Evolutionary conservation across 331 rosid genomes (phyloP), one percentile per base, ranked within the genome.

Genomic region (Erythrophleum ivorense): DNA sequence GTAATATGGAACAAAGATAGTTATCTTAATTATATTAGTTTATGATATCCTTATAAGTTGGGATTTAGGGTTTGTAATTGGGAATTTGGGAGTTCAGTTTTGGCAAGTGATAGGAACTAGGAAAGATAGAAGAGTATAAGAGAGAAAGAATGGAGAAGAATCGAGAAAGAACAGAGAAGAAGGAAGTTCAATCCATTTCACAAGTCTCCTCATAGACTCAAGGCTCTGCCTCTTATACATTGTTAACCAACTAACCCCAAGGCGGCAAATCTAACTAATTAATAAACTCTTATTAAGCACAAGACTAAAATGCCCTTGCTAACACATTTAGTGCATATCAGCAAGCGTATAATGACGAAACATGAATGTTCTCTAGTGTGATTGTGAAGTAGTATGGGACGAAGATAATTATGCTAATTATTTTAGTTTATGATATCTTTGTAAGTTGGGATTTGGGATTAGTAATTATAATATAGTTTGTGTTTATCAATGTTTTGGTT

Each of bases 401-500:
- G 67, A 16, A 38, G 54, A 43, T 69, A 21, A n/a, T 5, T 24
- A 71, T 53, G 76, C n/a, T 71, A 19, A 6, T 69, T 69, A 68
- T 41, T 40, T 41, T n/a, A 70, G 21, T 24, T 46, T 70, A 45
- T 19, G 19, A 46, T 46, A 15, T 71, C 13, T 48, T 29, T 71
- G 75, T 14, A 7, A 46, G 9, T 48, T 48, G 40, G 50, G 57
- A 21, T 21, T 12, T 11, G 53, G 57, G 33, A 24, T 19, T 46
- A 24, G 14, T 14, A 29, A 49, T 29, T 14, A 54, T 49, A 13
- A 29, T 14, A 31, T 21, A 34, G 45, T 18, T 15, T 13, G 14
- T 49, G 13, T 24, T 13, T 14, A 15, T 48, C 59, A 24, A 10
- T 24, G 59, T 71, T 71, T 29, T 49, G 57, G n/a, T 19, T 69